Evolutionary conservation across 345 rosid genomes (phyloP).

Genomic region (Lagerstroemia speciosa): DNA sequence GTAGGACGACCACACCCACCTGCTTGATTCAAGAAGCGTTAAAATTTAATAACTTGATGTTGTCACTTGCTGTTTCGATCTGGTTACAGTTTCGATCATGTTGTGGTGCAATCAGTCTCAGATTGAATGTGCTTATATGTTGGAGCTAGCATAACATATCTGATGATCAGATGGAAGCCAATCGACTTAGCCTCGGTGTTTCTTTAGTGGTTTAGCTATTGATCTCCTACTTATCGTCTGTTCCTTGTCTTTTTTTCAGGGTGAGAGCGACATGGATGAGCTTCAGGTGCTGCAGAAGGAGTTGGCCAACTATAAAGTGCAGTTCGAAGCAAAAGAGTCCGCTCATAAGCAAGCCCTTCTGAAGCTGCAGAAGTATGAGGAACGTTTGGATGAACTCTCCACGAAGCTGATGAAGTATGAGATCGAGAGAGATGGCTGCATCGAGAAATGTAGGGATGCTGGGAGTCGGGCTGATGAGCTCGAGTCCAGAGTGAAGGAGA

Average conservation of each 20-base stretch:
- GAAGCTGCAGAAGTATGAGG: constrained; percentile 25
- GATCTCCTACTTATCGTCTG: not conserved
- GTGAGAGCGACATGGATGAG: constrained; percentile 24
- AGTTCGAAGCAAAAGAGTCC: constrained; percentile 40
- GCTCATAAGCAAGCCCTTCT: constrained; percentile 26
- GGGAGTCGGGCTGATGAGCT: constrained; percentile 17
- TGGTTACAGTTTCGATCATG: not conserved
- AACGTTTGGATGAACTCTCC: constrained; percentile 28
- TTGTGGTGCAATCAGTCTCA: not conserved
- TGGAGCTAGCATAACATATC: not conserved
- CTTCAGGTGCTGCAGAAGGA: constrained; percentile 26
- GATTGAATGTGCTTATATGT: too few species aligned
- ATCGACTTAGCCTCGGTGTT: not conserved
- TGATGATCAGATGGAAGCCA: not conserved
- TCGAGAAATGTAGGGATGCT: constrained; percentile 20
- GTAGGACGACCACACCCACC: constrained; percentile 13
- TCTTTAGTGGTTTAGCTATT: not conserved
- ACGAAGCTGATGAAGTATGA: constrained; percentile 24
- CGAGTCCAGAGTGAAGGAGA: constrained; percentile 28
- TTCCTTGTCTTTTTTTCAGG: not conserved
- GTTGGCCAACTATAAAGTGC: constrained; percentile 35
- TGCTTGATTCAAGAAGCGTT: not conserved
- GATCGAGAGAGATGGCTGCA: constrained; percentile 21
- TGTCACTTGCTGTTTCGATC: not conserved
- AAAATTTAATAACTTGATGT: not conserved